phyloP scores from a whole-genome alignment of 106 monocot genomes.

The Allium cepa region DNA sequence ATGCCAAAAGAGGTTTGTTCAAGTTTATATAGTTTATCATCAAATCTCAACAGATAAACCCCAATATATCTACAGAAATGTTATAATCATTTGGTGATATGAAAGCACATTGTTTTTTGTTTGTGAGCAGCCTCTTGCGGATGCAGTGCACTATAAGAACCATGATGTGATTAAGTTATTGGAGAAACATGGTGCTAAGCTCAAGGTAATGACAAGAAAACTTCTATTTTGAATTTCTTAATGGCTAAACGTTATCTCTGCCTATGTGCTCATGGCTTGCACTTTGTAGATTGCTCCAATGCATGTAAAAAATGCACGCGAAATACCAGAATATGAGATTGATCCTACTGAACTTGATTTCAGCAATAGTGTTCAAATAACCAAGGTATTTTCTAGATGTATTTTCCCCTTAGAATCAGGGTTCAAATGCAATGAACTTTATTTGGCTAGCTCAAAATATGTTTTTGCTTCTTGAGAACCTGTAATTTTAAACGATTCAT shows the following conservation, averaged over 20 bases:
- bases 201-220: conserved; percentile 31
- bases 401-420: no score
- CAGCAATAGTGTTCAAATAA: conserved; percentile 56
- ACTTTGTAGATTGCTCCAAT: conserved; percentile 67
- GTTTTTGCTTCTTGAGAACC: no score
- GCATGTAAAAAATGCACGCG: conserved; percentile 69
- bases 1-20: no score
- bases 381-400: conserved; percentile 45
- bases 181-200: conserved; percentile 77
- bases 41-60: no score
- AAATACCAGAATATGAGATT: conserved; percentile 95
- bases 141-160: conserved; percentile 88
- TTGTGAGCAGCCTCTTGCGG: conserved; percentile 74
- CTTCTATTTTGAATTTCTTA: not conserved
- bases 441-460: no score
- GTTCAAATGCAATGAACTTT: no score
- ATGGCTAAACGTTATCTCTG: conserved; percentile 1
- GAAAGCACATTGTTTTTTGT: conserved; percentile 1
- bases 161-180: conserved; percentile 70
- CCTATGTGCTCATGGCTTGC: conserved; percentile 13
- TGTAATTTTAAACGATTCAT: no score
- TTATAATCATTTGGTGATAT: not conserved
- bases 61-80: no score
- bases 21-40: no score
- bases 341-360: conserved; percentile 86